Percentiles rank a stretch among this genome's conserved stretches.
Evolutionary conservation across 2,329 filamentous ascomycete genomes (phyloP).

Genomic region (Plectosphaerella sp.): DNA sequence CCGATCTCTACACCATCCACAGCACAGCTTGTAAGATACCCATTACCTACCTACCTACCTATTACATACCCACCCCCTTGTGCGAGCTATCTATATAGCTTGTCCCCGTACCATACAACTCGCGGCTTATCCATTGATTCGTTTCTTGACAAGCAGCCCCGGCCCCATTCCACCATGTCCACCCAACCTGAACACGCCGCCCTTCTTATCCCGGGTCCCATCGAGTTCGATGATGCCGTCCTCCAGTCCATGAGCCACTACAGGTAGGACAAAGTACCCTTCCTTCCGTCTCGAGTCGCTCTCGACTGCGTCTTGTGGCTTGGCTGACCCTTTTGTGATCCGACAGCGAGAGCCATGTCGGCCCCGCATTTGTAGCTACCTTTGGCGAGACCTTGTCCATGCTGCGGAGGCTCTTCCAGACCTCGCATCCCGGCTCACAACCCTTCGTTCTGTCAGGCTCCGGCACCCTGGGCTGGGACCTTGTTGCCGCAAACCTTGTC

Average conservation of each 20-base stretch:
- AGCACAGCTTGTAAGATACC: neutral
- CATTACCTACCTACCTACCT: neutral
- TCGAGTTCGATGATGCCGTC: conserved; percentile 97
- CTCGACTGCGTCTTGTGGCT: neutral
- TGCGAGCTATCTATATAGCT: neutral
- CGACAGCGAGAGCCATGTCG: conserved; percentile 86
- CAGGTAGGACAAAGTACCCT: conserved; percentile 54
- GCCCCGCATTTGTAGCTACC: conserved; percentile 77
- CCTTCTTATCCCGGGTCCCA: conserved; percentile 92
- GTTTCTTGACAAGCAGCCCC: neutral
- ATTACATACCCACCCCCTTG: neutral
- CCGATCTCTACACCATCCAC: conserved; percentile 9
- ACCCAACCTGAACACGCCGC: conserved; percentile 61
- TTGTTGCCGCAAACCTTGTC: conserved; percentile 88
- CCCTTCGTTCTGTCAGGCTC: conserved; percentile 93
- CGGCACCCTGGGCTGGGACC: conserved; percentile 93
- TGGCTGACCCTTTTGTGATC: conserved; percentile 9
- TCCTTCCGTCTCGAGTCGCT: conserved; percentile 1
- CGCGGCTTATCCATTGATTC: neutral
- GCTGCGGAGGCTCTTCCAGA: conserved; percentile 92
- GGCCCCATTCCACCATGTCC: conserved; percentile 45
- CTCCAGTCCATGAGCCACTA: conserved; percentile 93
- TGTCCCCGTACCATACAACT: neutral
- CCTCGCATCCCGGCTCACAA: conserved; percentile 74
- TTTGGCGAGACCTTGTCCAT: conserved; percentile 88